Evolutionary conservation across 371 early-diverging fungal species (phyloP).

Genomic region (Gilbertella persicaria): DNA sequence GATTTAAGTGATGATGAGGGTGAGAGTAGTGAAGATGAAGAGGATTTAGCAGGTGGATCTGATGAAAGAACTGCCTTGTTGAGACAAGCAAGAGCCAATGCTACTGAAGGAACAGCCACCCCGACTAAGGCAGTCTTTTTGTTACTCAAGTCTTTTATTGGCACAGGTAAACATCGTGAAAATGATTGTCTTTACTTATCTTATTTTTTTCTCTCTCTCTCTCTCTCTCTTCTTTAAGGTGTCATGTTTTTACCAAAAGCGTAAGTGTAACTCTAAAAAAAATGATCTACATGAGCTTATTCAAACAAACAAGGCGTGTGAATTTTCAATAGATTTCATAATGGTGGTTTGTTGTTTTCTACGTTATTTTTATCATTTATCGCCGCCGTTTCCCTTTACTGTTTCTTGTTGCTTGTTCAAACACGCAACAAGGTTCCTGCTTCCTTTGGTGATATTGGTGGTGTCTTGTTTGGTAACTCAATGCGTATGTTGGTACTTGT

Average conservation of each 20-base stretch:
- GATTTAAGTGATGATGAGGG: constrained; percentile 87
- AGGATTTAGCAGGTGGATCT: constrained; percentile 14
- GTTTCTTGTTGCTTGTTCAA: constrained; percentile 67
- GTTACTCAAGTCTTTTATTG: constrained; percentile 77
- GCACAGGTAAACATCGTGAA: constrained; percentile 78
- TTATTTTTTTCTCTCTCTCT: no score
- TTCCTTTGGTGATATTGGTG: constrained; percentile 81
- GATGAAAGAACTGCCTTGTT: constrained; percentile 52
- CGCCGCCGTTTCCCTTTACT: constrained; percentile 60
- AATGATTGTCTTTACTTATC: constrained; percentile 10
- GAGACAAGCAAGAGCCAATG: constrained; percentile 35
- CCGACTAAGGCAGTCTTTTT: constrained; percentile 71
- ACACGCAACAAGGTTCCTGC: constrained; percentile 58
- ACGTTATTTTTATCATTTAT: constrained; percentile 52
- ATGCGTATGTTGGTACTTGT: constrained; percentile 67
- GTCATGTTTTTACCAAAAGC: constrained; percentile 27
- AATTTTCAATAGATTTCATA: constrained; percentile 51
- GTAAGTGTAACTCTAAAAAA: constrained; percentile 11
- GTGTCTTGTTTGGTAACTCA: constrained; percentile 64
- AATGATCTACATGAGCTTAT: not conserved
- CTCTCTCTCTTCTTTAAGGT: constrained; percentile 31
- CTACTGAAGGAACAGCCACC: constrained; percentile 71
- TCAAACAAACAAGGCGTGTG: constrained; percentile 5
- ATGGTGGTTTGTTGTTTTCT: constrained; percentile 70
- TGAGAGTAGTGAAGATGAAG: constrained; percentile 65